phyloP scores from a whole-genome alignment of 2,329 filamentous ascomycete genomes.

The Lasiodiplodia citricola region DNA sequence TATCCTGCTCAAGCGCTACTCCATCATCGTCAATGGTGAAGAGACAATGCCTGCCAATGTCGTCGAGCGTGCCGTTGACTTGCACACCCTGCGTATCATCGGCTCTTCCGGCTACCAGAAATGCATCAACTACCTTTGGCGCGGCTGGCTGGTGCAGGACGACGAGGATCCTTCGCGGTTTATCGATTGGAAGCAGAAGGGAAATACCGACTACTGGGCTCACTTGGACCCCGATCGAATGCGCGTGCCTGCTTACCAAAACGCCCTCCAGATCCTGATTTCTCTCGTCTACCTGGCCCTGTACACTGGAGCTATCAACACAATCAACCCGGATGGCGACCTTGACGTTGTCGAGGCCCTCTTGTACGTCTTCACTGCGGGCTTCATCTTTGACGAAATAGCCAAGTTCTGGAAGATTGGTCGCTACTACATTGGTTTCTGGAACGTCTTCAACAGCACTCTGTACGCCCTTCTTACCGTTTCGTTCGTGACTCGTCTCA shows the following conservation, averaged over 20 bases:
- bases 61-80: conserved; percentile 89
- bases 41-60: conserved; percentile 81
- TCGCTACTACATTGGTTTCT: conserved; percentile 88
- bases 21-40: conserved; percentile 73
- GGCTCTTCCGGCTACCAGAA: conserved; percentile 95
- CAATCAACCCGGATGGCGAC: conserved; percentile 83
- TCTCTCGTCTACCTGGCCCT: conserved; percentile 82
- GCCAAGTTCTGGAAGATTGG: conserved; percentile 95
- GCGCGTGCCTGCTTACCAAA: conserved; percentile 91
- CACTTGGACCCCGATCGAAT: conserved; percentile 96
- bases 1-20: conserved; percentile 86
- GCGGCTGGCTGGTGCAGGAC: conserved; percentile 95
- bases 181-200: conserved; percentile 83
- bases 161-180: conserved; percentile 90
- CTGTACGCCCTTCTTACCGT: conserved; percentile 80
- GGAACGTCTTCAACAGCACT: conserved; percentile 91
- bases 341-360: conserved; percentile 83
- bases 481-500: conserved; percentile 78
- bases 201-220: conserved; percentile 74
- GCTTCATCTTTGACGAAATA: conserved; percentile 86
- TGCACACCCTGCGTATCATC: conserved; percentile 88
- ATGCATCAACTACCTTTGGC: conserved; percentile 91
- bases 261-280: conserved; percentile 82
- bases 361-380: conserved; percentile 88
- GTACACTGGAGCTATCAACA: conserved; percentile 92